Percentiles rank a stretch among this genome's conserved stretches.
Conservation (phyloP, 768 basidiomycete genomes). For the Mycena amicta region DNA sequence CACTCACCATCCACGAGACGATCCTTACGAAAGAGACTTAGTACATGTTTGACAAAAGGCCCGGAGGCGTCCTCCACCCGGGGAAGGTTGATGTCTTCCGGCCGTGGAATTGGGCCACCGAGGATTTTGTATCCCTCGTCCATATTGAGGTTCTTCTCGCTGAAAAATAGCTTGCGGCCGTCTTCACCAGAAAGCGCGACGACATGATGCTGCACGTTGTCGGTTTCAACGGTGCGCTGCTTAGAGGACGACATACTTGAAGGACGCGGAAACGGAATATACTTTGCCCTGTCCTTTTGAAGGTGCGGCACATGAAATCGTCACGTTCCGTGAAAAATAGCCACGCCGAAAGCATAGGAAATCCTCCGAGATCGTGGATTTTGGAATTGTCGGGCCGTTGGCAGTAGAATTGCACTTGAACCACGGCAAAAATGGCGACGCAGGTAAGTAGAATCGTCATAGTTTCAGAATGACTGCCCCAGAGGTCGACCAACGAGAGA, state of each 20-base stretch:
- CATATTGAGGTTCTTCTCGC: slow-evolving; percentile 24
- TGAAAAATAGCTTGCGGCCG: slow-evolving; percentile 28
- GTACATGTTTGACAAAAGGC: slow-evolving; percentile 6
- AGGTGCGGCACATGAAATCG: slow-evolving; percentile 31
- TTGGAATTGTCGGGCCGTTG: not conserved
- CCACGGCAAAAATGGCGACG: too few species aligned
- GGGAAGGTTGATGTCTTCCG: slow-evolving; percentile 24
- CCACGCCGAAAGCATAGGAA: slow-evolving; percentile 35
- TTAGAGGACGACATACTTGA: slow-evolving; percentile 21
- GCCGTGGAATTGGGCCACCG: slow-evolving; percentile 21
- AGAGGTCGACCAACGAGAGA: too few species aligned
- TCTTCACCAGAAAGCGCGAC: slow-evolving; percentile 28
- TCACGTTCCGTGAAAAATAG: slow-evolving; percentile 33
- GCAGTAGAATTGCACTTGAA: not conserved
- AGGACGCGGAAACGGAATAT: slow-evolving; percentile 35
- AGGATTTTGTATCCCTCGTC: slow-evolving; percentile 29
- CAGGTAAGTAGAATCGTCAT: too few species aligned
- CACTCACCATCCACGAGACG: slow-evolving; percentile 7
- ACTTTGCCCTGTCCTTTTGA: slow-evolving; percentile 26
- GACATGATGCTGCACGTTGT: slow-evolving; percentile 22
- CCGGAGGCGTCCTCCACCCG: not conserved
- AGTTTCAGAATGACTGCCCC: too few species aligned
- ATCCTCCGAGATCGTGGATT: slow-evolving; percentile 26
- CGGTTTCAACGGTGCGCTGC: not conserved
- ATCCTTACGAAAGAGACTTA: slow-evolving; percentile 8